phyloP scores from a whole-genome alignment of 768 basidiomycete species.

The Amanita inopinata region DNA sequence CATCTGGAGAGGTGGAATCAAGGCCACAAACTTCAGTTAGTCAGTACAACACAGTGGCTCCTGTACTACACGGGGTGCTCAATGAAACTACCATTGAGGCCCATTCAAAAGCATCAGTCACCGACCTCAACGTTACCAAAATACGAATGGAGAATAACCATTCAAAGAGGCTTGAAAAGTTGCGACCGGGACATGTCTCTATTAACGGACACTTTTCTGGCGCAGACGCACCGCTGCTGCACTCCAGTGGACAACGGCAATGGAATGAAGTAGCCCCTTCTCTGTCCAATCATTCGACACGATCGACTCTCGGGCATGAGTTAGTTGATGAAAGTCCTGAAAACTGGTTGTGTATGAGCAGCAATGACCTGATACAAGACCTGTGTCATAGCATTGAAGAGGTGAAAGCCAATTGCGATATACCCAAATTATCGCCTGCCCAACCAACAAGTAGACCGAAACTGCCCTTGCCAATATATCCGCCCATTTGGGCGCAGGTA shows the following conservation, averaged over 20 bases:
- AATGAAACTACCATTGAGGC: not conserved
- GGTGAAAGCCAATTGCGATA: not conserved
- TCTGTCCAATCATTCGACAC: no score
- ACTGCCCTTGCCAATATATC: slow-evolving; percentile 19
- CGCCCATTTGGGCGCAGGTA: slow-evolving; percentile 38
- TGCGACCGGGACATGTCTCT: no score
- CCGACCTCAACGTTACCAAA: no score
- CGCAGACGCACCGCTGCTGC: no score
- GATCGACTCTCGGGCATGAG: no score
- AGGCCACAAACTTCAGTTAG: not conserved
- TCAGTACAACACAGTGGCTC: not conserved
- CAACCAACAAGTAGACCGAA: slow-evolving; percentile 9
- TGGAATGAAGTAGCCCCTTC: no score
- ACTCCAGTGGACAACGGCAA: no score
- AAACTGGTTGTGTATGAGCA: slow-evolving; percentile 1
- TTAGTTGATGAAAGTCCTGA: not conserved
- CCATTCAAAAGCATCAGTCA: no score
- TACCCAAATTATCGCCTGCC: not conserved
- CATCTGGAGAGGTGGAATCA: not conserved
- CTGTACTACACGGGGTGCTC: not conserved
- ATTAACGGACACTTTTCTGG: no score
- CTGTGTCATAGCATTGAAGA: not conserved
- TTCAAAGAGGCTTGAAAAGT: no score
- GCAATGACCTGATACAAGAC: not conserved
- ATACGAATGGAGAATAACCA: no score